These are phyloP conservation scores for Uncinocarpus reesii DNA, from an alignment of 2,329 filamentous ascomycete species.

Conservation along the genomic window DNA sequence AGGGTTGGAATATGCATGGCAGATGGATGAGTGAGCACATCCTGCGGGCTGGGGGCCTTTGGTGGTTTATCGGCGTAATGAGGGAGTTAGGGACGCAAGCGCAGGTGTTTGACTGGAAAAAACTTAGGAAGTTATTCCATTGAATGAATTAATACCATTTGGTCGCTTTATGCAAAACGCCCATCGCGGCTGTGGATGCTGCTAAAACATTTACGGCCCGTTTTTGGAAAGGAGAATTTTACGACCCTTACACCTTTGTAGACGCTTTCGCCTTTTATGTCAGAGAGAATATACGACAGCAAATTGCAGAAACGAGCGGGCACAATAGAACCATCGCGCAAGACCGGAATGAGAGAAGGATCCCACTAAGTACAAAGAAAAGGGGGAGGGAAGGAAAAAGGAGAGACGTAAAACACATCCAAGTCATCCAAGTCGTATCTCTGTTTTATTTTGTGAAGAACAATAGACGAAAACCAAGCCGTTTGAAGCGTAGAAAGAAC, in stretches of 20 bases:
- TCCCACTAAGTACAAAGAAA: conserved; percentile 12
- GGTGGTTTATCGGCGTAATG: too few relatives aligned
- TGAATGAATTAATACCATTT: too few relatives aligned
- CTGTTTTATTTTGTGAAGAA: not conserved
- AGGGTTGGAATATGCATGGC: conserved; percentile 82
- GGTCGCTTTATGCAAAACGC: too few relatives aligned
- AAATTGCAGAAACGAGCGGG: conserved; percentile 3
- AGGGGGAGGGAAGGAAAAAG: conserved; percentile 21
- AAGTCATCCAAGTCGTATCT: conserved; percentile 13
- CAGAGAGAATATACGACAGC: conserved; percentile 1
- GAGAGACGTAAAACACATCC: conserved; percentile 23
- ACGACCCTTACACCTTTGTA: too few relatives aligned
- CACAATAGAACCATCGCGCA: not conserved
- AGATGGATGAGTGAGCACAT: conserved; percentile 90
- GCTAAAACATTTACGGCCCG: too few relatives aligned
- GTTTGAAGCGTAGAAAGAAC: not conserved
- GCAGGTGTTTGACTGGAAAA: too few relatives aligned
- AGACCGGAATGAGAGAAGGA: conserved; percentile 6
- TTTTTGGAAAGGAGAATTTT: too few relatives aligned
- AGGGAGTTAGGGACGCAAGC: too few relatives aligned
- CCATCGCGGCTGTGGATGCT: too few relatives aligned
- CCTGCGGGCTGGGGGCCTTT: too few relatives aligned
- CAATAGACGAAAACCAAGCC: not conserved
- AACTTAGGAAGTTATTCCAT: too few relatives aligned
- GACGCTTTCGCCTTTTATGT: not conserved